Conservation (phyloP, 2,329 filamentous ascomycete genomes). For the Xylaria polymorpha region DNA sequence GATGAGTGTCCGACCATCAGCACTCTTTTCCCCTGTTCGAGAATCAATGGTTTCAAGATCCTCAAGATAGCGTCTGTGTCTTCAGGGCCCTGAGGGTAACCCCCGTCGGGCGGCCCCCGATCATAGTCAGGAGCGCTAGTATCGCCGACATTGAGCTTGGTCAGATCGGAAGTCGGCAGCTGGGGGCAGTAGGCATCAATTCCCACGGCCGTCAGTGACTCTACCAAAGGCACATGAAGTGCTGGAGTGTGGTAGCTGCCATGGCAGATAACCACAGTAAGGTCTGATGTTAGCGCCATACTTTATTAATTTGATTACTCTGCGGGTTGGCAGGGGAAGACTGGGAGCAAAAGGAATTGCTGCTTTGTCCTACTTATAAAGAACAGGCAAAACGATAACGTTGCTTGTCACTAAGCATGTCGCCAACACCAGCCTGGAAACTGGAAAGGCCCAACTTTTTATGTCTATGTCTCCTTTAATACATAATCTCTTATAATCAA, state of each 20-base stretch:
- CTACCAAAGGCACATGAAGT: constrained; percentile 47
- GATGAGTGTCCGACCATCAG: constrained; percentile 50
- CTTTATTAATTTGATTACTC: no score
- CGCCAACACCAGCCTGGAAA: no score
- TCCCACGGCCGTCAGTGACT: constrained; percentile 40
- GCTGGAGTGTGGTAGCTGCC: constrained; percentile 49
- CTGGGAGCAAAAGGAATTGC: no score
- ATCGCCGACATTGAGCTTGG: constrained; percentile 43
- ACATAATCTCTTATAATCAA: no score
- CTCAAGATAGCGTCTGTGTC: constrained; percentile 32
- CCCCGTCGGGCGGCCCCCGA: constrained; percentile 44
- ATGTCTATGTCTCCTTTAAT: no score
- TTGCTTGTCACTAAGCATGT: no score
- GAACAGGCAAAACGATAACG: no score
- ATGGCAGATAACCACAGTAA: constrained; percentile 44
- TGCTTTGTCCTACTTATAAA: no score
- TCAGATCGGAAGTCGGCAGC: constrained; percentile 48
- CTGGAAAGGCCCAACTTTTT: no score
- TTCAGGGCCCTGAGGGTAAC: constrained; percentile 47
- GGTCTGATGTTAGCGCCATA: constrained; percentile 22
- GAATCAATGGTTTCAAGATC: constrained; percentile 27
- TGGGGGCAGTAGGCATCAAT: constrained; percentile 52
- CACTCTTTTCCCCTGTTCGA: constrained; percentile 46
- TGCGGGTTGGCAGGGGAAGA: no score
- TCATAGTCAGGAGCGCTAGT: constrained; percentile 42